Conservation (phyloP, 2,329 filamentous ascomycete species). For the Sporothrix curviconia region DNA sequence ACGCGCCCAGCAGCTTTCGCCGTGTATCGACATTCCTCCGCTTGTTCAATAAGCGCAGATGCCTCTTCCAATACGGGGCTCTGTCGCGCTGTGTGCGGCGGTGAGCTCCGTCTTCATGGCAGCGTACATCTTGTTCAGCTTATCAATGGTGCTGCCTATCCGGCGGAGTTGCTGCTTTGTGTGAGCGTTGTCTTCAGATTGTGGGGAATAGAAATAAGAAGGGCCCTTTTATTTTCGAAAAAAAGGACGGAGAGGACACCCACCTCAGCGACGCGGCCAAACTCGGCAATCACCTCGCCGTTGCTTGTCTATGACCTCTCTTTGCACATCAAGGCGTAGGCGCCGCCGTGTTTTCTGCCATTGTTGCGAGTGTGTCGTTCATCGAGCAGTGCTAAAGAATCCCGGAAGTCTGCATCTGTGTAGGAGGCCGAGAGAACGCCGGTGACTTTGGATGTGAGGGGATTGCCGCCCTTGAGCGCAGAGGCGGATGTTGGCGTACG, state of each 20-base stretch:
- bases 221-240: too few relatives aligned
- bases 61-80: slow-evolving; percentile 72
- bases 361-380: slow-evolving; percentile 64
- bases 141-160: slow-evolving; percentile 72
- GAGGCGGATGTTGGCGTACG: slow-evolving; percentile 25
- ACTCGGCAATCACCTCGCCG: slow-evolving; percentile 80
- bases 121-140: slow-evolving; percentile 70
- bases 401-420: slow-evolving; percentile 83
- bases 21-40: slow-evolving; percentile 71
- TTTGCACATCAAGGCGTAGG: slow-evolving; percentile 76
- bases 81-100: slow-evolving; percentile 68
- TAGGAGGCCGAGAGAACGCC: slow-evolving; percentile 86
- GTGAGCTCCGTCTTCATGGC: slow-evolving; percentile 73
- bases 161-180: slow-evolving; percentile 67
- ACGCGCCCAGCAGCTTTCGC: slow-evolving; percentile 68
- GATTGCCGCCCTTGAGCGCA: slow-evolving; percentile 37
- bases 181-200: too few relatives aligned
- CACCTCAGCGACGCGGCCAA: slow-evolving; percentile 83
- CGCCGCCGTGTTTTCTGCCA: slow-evolving; percentile 70
- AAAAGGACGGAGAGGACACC: slow-evolving; percentile 21
- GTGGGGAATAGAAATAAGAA: too few relatives aligned
- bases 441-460: slow-evolving; percentile 74
- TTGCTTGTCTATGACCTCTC: slow-evolving; percentile 90
- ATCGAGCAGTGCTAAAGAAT: slow-evolving; percentile 75
- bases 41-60: slow-evolving; percentile 62